Base-by-base conservation (phyloP, 345 rosid species). In the Chamaenerion angustifolium region DNA sequence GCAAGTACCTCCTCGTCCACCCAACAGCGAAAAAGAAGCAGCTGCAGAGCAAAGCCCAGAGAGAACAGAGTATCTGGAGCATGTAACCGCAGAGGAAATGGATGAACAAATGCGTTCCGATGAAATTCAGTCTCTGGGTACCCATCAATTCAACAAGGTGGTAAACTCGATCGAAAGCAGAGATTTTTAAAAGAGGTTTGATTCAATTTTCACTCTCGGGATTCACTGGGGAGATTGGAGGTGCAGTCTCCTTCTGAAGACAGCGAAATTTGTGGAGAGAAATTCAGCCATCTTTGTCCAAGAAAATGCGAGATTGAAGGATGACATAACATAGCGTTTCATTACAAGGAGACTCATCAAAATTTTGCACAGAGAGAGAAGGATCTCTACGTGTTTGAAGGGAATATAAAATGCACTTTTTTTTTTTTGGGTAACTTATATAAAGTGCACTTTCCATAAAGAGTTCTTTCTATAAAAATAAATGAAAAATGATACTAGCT, bases 41-140 rank as follows among this genome's bases (percentile, higher is more conserved):
- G 56, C 67, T 69, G 68, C 54, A 79, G 61, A 87, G 55, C 56
- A 67, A 71, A 66, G 46, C 66, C 83, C 76, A 70, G 60, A 74
- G 64, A 56, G 68, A 71, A 57, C 60, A 6, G 46, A 67, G 54
- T 40, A 55, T 25, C 23, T 64, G 31, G 12, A 64, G 70, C 78
- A 76, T 60, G 51, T 54, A 61, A 40, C 66, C 62, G 66, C 12
- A 42, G 64, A 73, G 2, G 66, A 68, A 50, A 66, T 52, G 66
- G 54, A 58, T 58, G 12, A 71, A 46, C 57, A 68, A 8, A 10
- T 51, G 68, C 67, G 81, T 55, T 59, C 46, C 57, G 59, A 58
- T 50, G 17, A 58, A 46, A 14, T 57, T 47, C 57, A 65, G 42
- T 11, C 48, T 65, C 45, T 48, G 48, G 58, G 64, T 60, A 51